phyloP scores from a whole-genome alignment of 805 yeast genomes.

The Yamadazyma sp. region DNA sequence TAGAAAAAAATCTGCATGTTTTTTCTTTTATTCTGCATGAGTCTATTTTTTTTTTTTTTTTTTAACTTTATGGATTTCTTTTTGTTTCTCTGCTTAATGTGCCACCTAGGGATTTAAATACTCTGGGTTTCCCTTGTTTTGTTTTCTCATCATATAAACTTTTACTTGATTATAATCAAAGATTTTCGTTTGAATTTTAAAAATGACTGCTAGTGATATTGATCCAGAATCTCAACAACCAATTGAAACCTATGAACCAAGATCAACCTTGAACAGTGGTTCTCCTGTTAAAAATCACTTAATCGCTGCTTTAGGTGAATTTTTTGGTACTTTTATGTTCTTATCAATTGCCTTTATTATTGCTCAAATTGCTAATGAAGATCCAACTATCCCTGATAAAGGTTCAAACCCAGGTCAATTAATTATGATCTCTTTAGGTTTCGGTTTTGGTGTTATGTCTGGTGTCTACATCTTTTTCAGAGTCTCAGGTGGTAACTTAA shows the following conservation, averaged over 20 bases:
- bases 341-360: conserved; percentile 78
- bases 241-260: conserved; percentile 25
- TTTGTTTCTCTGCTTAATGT: no score
- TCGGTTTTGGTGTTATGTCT: conserved; percentile 82
- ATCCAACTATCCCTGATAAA: conserved; percentile 27
- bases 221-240: conserved; percentile 28
- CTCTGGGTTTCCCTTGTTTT: neutral
- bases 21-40: conserved; percentile 1
- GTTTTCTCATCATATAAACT: neutral
- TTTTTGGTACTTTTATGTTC: conserved; percentile 82
- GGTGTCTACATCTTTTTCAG: conserved; percentile 66
- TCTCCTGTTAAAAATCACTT: conserved; percentile 47
- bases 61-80: no score
- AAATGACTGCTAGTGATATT: conserved; percentile 19
- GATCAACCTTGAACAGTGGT: conserved; percentile 13
- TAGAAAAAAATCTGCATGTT: no score
- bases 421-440: conserved; percentile 80
- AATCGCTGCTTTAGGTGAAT: conserved; percentile 74
- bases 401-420: conserved; percentile 65
- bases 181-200: no score
- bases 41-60: neutral
- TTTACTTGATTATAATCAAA: no score
- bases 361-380: conserved; percentile 79
- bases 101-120: conserved; percentile 2
- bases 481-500: conserved; percentile 85